phyloP scores from a whole-genome alignment of 1,139 yeast species.

The Yamadazyma mexicana region DNA sequence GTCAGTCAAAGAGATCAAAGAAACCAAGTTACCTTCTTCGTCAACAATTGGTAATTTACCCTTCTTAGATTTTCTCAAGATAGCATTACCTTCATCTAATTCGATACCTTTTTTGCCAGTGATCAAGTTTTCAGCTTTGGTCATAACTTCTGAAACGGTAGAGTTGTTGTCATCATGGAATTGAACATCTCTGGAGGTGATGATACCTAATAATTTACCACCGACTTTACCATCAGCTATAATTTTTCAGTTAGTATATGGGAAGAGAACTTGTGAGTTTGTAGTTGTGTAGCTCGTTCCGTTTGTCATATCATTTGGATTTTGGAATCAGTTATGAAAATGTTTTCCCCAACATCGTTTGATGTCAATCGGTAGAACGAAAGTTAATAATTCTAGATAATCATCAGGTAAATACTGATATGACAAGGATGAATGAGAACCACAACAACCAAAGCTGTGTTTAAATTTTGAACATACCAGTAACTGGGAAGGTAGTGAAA shows the following conservation, averaged over 20 bases:
- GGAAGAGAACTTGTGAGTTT: neutral
- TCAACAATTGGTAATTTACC: constrained; percentile 97
- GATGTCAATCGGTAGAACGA: constrained; percentile 99
- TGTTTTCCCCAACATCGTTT: constrained; percentile 93
- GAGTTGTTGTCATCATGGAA: constrained; percentile 76
- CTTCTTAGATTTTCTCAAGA: constrained; percentile 89
- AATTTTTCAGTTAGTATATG: constrained; percentile 18
- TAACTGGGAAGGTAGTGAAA: constrained; percentile 97
- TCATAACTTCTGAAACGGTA: constrained; percentile 79
- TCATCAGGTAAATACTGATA: constrained; percentile 54
- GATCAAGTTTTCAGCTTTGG: constrained; percentile 75
- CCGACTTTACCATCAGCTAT: constrained; percentile 82
- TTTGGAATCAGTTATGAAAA: constrained; percentile 23
- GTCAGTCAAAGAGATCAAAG: constrained; percentile 93
- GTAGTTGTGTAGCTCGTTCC: too few species aligned
- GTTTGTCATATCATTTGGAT: constrained; percentile 15
- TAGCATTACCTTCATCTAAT: constrained; percentile 83
- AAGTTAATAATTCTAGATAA: constrained; percentile 67
- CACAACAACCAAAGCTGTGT: constrained; percentile 2
- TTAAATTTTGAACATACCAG: constrained; percentile 85
- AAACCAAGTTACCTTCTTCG: constrained; percentile 68
- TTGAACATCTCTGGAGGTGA: constrained; percentile 94
- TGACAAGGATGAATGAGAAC: constrained; percentile 3
- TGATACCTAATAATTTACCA: constrained; percentile 90
- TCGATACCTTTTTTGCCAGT: constrained; percentile 83